These are phyloP conservation scores for Solanum pinnatisectum DNA, from an alignment of 257 asterid species.

Conservation along the genomic window DNA sequence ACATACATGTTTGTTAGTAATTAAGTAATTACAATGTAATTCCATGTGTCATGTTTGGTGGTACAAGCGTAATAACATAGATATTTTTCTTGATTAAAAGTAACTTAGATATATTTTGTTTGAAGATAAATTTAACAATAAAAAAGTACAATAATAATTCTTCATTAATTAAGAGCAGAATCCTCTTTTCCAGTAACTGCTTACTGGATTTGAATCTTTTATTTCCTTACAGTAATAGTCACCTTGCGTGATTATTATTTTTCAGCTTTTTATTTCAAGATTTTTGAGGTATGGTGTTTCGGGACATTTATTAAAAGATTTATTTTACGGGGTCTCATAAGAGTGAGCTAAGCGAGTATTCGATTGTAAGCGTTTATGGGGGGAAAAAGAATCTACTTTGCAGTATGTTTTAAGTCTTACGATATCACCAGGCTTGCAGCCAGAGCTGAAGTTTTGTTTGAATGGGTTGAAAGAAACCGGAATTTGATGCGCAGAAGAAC, in stretches of 20 bases:
- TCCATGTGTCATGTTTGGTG: neutral
- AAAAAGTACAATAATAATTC: neutral
- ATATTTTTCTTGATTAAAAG: neutral
- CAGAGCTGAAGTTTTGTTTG: neutral
- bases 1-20: neutral
- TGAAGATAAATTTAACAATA: neutral
- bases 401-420: neutral
- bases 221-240: neutral
- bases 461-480: neutral
- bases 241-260: neutral
- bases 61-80: neutral
- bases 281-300: neutral
- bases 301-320: neutral
- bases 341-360: neutral
- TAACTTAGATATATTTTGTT: neutral
- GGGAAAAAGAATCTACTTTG: neutral
- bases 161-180: neutral
- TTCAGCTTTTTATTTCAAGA: neutral
- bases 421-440: neutral
- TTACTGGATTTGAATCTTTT: neutral
- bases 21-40: neutral
- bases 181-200: neutral
- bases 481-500: neutral
- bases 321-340: neutral
- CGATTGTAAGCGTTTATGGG: neutral